Base-by-base conservation (phyloP, 169 alveolate species). In the Cryptosporidium viatorum region DNA sequence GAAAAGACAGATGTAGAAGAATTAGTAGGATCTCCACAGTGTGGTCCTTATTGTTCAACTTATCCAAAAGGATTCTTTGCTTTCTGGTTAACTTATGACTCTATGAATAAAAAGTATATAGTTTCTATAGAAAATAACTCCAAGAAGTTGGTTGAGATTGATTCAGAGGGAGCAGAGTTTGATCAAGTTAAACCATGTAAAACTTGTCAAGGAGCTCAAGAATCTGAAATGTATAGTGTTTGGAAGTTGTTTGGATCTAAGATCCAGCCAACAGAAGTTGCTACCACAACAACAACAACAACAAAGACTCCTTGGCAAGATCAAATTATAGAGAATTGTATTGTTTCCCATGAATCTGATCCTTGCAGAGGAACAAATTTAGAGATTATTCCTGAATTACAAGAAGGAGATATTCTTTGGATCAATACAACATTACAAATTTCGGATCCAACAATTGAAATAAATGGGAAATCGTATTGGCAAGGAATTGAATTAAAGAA, bases 31-130 rank as follows among this genome's bases (percentile, higher is more conserved):
- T 59, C 89, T 0, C 89, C 89, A 60, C 89, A 80, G 33, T 80
- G 89, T 62, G 89, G 89, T 80, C 89, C 89, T 7, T 80, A 62
- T 31, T 80, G 89, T 23, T 80, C 89, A 8, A 80, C 89, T n/a
- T 80, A 80, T 65, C 89, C 89, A 39, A 48, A 48, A 8, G 89
- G 89, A 4, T 80, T 39, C 18, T 80, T 80, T 80, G 73, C 89
- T 6, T 80, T 80, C 43, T 80, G 89, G 89, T 7, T 80, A 6
- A 65, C 65, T n/a, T 80, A 29, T 12, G 89, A 80, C 23, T 80
- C 89, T 2, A 18, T 14, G 7, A 14, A n/a, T 3, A 80, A 35
- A 7, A 62, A 62, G 50, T 80, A 80, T 16, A 29, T 80, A 7
- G 41, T 80, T 80, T 73, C 86, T 3, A 41, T 73, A 3, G 86